phyloP scores from a whole-genome alignment of 2,329 filamentous ascomycete genomes.

The Aspergillus tubingensis region DNA sequence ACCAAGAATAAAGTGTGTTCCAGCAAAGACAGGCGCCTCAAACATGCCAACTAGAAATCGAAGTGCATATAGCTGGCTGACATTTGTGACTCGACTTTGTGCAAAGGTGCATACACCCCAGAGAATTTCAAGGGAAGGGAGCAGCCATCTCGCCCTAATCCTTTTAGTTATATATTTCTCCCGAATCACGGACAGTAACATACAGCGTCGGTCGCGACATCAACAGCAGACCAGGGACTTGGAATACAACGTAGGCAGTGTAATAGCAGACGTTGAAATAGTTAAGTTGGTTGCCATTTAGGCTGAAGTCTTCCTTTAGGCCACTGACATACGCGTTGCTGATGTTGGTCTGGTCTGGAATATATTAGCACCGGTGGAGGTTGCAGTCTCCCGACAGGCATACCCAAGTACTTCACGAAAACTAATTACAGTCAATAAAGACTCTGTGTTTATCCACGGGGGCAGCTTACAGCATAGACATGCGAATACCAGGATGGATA shows the following conservation, averaged over 20 bases:
- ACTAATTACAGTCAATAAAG: constrained; percentile 18
- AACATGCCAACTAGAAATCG: constrained; percentile 38
- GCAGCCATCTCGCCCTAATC: constrained; percentile 30
- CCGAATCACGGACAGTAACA: neutral
- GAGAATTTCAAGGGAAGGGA: constrained; percentile 34
- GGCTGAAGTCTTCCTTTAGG: constrained; percentile 33
- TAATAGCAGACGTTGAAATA: constrained; percentile 37
- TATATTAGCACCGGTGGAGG: neutral
- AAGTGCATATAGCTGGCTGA: constrained; percentile 37
- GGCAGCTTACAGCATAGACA: constrained; percentile 33
- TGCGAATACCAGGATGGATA: constrained; percentile 34
- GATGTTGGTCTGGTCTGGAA: constrained; percentile 34
- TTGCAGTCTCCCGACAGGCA: neutral
- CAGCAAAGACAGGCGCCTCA: constrained; percentile 36
- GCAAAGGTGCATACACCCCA: constrained; percentile 41
- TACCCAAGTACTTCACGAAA: constrained; percentile 33
- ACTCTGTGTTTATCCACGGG: accelerated
- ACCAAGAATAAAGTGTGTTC: constrained; percentile 37
- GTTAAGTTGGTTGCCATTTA: constrained; percentile 35
- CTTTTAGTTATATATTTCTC: neutral
- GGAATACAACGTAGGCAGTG: constrained; percentile 35
- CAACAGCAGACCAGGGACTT: constrained; percentile 32
- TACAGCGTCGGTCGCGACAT: constrained; percentile 34
- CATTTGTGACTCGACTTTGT: constrained; percentile 35
- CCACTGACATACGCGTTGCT: constrained; percentile 39